phyloP scores from a whole-genome alignment of 805 yeast species.

The Saturnispora sanitii region DNA sequence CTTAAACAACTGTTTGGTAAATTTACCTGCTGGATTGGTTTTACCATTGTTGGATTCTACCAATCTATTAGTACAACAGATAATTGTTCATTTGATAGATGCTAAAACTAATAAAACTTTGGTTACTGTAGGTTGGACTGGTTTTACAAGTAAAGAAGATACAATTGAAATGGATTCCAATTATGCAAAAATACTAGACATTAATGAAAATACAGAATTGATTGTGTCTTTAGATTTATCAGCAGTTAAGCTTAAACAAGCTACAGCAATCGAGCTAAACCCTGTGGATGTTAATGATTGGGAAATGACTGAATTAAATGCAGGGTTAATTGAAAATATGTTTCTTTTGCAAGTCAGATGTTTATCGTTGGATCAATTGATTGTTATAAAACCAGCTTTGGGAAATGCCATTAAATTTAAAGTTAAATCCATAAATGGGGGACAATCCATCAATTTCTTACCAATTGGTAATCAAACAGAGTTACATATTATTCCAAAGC shows the following conservation, averaged over 20 bases:
- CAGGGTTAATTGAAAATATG: slow-evolving; percentile 62
- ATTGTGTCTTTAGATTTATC: slow-evolving; percentile 37
- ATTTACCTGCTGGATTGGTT: slow-evolving; percentile 29
- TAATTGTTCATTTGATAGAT: slow-evolving; percentile 26
- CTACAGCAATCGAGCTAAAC: slow-evolving; percentile 56
- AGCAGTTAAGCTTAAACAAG: slow-evolving; percentile 23
- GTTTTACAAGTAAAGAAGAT: slow-evolving; percentile 17
- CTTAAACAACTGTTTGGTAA: slow-evolving; percentile 27
- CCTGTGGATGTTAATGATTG: slow-evolving; percentile 75
- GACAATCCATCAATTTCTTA: slow-evolving; percentile 19
- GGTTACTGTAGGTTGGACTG: slow-evolving; percentile 25
- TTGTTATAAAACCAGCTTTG: slow-evolving; percentile 64
- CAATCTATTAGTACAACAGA: slow-evolving; percentile 31
- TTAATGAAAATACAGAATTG: slow-evolving; percentile 35
- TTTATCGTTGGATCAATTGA: slow-evolving; percentile 44
- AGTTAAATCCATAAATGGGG: slow-evolving; percentile 32
- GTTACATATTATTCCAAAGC: slow-evolving; percentile 58
- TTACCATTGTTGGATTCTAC: slow-evolving; percentile 29
- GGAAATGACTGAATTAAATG: slow-evolving; percentile 83
- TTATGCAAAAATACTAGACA: slow-evolving; percentile 43
- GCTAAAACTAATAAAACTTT: slow-evolving; percentile 11
- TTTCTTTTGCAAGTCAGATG: slow-evolving; percentile 75
- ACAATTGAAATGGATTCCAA: slow-evolving; percentile 56
- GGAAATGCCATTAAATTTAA: slow-evolving; percentile 40
- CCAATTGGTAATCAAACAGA: slow-evolving; percentile 33